Base-by-base conservation (phyloP, 2,329 filamentous ascomycete genomes). In the Arthrobotrys musiformis region DNA sequence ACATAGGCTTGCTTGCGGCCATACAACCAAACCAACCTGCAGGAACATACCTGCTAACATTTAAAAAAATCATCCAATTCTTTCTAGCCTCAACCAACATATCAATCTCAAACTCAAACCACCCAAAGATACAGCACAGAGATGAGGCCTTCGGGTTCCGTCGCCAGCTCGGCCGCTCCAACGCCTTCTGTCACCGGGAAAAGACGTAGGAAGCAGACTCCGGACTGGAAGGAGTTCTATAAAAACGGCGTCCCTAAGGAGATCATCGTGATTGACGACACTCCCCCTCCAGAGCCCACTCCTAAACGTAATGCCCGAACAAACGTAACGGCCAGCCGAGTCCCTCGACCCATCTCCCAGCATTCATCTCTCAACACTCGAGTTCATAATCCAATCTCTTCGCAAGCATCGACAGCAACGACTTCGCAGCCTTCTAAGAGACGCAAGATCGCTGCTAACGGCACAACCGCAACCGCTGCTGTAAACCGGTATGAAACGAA, bases 221-320 rank as follows among this genome's bases (percentile, higher is more conserved):
- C 92, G 60, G 90, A 95, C 84, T 95, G 92, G 92, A 86, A 88
- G 72, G 89, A 88, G 79, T 95, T 94, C 82, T 94, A 94, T 83
- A 91, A 91, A 82, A 94, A 94, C 83, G 92, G 92, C 2, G 85
- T 93, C 26, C 92, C 92, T 24, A 91, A 93, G 82, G 92, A 95
- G 85, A 90, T 95, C 82, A 94, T 95, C 82, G 90, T 94, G 81
- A 95, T 95, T 81, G 89, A 91, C 79, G 91, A 94, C 83, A 90
- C 89, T 3, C 91, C 91, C 62, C 84, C 84, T 9, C 86, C 86
- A 33, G 82, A 79, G 81, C 83, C 69, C 72, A 79, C 72, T 80
- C 81, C 69, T 62, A 82, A 78, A 44, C 80, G 56, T 61, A 62
- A 67, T 30, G 79, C 70, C 50, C 64, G 77, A 50, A 79, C 72